phyloP scores from a whole-genome alignment of 192 early-diverging fungal genomes.

The Podila clonocystis region DNA sequence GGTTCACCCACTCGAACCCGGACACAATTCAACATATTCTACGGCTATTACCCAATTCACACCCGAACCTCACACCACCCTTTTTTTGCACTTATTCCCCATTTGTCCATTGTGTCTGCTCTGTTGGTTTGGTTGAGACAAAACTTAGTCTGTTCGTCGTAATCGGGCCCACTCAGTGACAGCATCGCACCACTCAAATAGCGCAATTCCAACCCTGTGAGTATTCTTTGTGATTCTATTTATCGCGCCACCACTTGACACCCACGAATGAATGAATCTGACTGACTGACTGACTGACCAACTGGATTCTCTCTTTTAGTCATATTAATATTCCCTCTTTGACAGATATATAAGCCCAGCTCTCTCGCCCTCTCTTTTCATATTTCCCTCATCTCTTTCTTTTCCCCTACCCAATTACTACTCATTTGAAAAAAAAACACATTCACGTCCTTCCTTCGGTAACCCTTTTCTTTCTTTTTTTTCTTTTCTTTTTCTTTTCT shows the following conservation, averaged over 20 bases:
- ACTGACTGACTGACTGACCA: too few relatives aligned
- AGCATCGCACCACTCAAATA: neutral
- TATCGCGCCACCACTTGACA: too few relatives aligned
- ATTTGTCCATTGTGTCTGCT: constrained; percentile 1
- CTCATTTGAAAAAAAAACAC: neutral
- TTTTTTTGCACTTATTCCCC: neutral
- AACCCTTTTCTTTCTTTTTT: neutral
- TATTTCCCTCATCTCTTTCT: too few relatives aligned
- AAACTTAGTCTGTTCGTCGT: neutral
- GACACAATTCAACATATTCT: neutral
- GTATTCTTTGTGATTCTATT: too few relatives aligned
- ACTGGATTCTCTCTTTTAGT: too few relatives aligned
- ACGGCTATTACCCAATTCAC: too few relatives aligned
- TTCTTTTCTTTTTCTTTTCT: neutral
- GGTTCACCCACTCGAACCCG: neutral
- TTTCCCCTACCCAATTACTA: neutral
- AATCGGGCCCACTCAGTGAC: neutral
- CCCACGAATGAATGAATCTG: too few relatives aligned
- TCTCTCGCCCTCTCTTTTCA: too few relatives aligned
- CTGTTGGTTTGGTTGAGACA: too few relatives aligned
- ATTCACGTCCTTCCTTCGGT: neutral
- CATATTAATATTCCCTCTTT: too few relatives aligned
- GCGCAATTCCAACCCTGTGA: too few relatives aligned
- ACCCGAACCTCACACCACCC: neutral
- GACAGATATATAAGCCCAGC: too few relatives aligned